Percentiles rank a stretch among this genome's conserved stretches.
Conservation (phyloP, 805 yeast genomes). For the Brettanomyces naardenensis region DNA sequence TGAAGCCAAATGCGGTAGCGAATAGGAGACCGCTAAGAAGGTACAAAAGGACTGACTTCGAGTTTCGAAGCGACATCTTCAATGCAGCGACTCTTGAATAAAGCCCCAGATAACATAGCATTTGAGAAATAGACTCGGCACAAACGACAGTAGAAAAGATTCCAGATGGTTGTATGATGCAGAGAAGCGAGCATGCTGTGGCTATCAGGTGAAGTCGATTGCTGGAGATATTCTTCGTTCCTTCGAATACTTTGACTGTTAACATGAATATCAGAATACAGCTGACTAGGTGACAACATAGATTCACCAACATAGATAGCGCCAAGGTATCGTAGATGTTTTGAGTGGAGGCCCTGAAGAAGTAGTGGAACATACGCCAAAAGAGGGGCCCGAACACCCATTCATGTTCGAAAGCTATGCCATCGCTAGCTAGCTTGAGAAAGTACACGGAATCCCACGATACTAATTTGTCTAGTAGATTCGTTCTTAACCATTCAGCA, state of each 20-base stretch:
- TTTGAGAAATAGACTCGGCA: conserved; percentile 66
- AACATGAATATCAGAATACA: conserved; percentile 40
- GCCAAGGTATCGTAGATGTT: conserved; percentile 37
- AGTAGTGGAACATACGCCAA: conserved; percentile 35
- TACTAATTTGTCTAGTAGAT: conserved; percentile 44
- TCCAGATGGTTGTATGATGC: conserved; percentile 70
- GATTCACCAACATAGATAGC: conserved; percentile 41
- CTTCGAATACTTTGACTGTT: conserved; percentile 26
- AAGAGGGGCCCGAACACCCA: conserved; percentile 81
- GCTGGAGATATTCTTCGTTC: neutral
- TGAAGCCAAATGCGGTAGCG: conserved; percentile 48
- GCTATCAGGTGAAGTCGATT: conserved; percentile 7
- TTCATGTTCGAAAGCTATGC: conserved; percentile 72
- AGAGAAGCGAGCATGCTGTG: conserved; percentile 27
- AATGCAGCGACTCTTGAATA: conserved; percentile 35
- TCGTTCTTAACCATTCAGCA: conserved; percentile 4
- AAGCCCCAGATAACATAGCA: conserved; percentile 51
- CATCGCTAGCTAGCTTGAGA: conserved; percentile 43
- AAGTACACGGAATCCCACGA: conserved; percentile 88
- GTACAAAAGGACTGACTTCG: conserved; percentile 14
- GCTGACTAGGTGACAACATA: conserved; percentile 43
- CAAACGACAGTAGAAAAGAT: conserved; percentile 68
- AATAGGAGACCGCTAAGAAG: conserved; percentile 46
- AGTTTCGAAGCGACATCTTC: neutral
- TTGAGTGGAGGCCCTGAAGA: conserved; percentile 20